A percentile compares a stretch with the other conserved stretches of the same genome.
Conservation (phyloP, 2,329 filamentous ascomycete genomes). For the Eurotiales sp. region DNA sequence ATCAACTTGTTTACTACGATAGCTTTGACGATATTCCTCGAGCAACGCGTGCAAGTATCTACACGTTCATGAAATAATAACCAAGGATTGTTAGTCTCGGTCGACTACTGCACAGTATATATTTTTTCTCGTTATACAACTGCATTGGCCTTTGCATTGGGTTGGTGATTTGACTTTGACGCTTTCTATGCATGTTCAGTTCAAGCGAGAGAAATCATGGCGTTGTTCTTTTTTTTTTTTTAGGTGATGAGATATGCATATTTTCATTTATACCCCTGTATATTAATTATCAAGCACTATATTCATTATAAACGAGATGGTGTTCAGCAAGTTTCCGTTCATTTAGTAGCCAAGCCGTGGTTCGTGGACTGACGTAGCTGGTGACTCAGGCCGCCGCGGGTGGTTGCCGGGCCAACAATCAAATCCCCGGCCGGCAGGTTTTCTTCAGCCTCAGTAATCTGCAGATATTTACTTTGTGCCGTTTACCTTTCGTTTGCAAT, state of each 20-base stretch:
- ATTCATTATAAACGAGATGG: too few species aligned
- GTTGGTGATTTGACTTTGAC: background rate
- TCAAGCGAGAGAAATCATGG: background rate
- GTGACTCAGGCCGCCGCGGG: too few species aligned
- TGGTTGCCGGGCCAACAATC: constrained; percentile 12
- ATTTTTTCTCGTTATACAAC: background rate
- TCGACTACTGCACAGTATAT: background rate
- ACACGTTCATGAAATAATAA: background rate
- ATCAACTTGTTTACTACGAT: background rate
- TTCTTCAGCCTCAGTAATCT: constrained; percentile 3
- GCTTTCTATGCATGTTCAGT: background rate
- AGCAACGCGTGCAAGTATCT: background rate
- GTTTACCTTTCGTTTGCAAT: background rate
- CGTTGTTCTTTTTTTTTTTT: background rate
- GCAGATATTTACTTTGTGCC: background rate
- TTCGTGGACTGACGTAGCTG: background rate
- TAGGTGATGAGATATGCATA: background rate
- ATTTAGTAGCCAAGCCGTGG: too few species aligned
- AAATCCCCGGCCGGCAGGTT: background rate
- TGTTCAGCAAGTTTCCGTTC: too few species aligned
- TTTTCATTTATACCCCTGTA: constrained; percentile 13
- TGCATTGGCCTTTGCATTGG: background rate
- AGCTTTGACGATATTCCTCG: constrained; percentile 6
- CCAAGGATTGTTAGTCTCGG: background rate
- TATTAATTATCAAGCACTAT: constrained; percentile 4